phyloP scores from a whole-genome alignment of 495 filamentous ascomycete species.

The Aspergillus egyptiacus region DNA sequence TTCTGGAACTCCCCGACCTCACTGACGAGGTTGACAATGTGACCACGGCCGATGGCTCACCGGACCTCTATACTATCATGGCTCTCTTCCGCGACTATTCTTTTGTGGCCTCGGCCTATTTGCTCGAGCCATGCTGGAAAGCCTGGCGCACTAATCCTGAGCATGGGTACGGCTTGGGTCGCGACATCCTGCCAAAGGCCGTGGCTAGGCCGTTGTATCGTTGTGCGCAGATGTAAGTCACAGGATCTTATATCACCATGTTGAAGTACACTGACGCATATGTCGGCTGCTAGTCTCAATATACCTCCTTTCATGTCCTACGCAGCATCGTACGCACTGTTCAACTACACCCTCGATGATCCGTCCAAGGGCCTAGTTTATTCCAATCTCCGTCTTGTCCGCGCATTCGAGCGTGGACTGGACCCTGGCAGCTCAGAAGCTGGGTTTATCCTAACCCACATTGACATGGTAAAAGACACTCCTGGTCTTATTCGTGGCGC shows the following conservation, averaged over 20 bases:
- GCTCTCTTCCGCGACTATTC: conserved; percentile 86
- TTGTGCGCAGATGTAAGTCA: conserved; percentile 71
- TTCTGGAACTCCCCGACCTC: conserved; percentile 69
- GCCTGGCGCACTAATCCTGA: conserved; percentile 54
- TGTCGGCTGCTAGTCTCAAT: conserved; percentile 31
- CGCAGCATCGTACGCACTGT: conserved; percentile 83
- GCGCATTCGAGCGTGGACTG: conserved; percentile 81
- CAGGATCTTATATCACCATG: neutral
- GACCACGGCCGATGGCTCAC: conserved; percentile 34
- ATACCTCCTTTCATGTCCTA: conserved; percentile 88
- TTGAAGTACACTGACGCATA: neutral
- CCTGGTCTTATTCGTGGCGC: conserved; percentile 63
- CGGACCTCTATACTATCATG: conserved; percentile 68
- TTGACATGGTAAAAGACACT: conserved; percentile 80
- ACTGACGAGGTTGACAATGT: conserved; percentile 65
- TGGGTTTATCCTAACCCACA: conserved; percentile 78
- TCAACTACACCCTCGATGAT: conserved; percentile 74
- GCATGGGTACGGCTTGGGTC: conserved; percentile 66
- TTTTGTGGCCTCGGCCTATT: conserved; percentile 79
- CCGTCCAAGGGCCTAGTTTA: conserved; percentile 59
- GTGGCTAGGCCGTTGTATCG: conserved; percentile 70
- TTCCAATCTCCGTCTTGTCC: conserved; percentile 74
- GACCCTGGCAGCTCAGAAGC: conserved; percentile 85
- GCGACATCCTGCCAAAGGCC: conserved; percentile 60
- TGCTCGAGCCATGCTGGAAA: conserved; percentile 91